phyloP scores from a whole-genome alignment of 225 moss, liverwort and hornwort species.

The Sphagnum contortum region DNA sequence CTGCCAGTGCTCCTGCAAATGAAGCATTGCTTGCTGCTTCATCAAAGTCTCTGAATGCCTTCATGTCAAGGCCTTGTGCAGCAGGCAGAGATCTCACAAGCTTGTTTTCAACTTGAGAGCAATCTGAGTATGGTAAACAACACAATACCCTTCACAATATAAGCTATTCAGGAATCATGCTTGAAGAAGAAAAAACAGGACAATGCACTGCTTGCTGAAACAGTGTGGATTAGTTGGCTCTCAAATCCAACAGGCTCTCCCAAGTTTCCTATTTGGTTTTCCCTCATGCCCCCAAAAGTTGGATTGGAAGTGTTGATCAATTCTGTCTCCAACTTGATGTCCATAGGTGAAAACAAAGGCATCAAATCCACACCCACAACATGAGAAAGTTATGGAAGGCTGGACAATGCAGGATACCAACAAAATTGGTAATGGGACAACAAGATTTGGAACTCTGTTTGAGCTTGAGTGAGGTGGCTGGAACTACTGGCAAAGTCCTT shows the following conservation, averaged over 20 bases:
- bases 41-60: constrained; percentile 1
- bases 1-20: constrained; percentile 20
- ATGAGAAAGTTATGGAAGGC: too few relatives aligned
- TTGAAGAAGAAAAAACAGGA: too few relatives aligned
- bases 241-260: too few relatives aligned
- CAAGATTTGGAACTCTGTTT: background rate
- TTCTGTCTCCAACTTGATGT: too few relatives aligned
- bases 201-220: too few relatives aligned
- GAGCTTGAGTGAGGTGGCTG: constrained; percentile 1
- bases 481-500: constrained; percentile 1
- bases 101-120: constrained; percentile 14
- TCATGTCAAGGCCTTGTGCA: constrained; percentile 2
- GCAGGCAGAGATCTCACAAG: constrained; percentile 11
- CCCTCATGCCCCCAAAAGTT: too few relatives aligned
- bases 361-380: background rate
- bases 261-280: too few relatives aligned
- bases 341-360: background rate
- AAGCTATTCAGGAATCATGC: background rate
- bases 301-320: too few relatives aligned
- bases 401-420: background rate
- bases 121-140: constrained; percentile 9
- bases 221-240: too few relatives aligned
- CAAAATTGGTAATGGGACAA: background rate
- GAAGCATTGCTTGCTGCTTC: constrained; percentile 16
- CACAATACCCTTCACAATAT: background rate